These are phyloP conservation scores for Plantago coronopus DNA, from an alignment of 305 asterid species.

Conservation along the genomic window DNA sequence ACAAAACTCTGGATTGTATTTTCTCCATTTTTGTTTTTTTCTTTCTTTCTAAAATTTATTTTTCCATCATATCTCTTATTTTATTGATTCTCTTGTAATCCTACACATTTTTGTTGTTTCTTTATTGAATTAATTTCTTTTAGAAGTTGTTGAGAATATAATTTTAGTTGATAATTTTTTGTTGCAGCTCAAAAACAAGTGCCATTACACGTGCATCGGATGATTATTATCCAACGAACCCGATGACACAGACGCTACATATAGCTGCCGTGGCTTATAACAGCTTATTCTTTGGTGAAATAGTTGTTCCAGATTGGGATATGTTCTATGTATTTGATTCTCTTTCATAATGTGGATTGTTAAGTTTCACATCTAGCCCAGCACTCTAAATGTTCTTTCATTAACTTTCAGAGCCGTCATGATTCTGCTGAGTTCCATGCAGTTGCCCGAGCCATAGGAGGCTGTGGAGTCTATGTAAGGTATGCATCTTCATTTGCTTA, in stretches of 20 bases:
- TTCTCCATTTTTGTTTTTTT: no score
- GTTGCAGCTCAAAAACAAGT: conserved; percentile 49
- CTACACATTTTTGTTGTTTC: no score
- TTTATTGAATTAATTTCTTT: no score
- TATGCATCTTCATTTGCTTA: neutral
- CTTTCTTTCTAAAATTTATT: no score
- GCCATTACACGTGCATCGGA: conserved; percentile 80
- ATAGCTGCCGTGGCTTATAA: conserved; percentile 52
- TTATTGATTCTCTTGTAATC: no score
- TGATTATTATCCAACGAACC: conserved; percentile 73
- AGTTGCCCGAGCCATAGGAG: conserved; percentile 38
- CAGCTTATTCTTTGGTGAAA: conserved; percentile 53
- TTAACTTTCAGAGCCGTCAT: conserved; percentile 33
- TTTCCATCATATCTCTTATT: no score
- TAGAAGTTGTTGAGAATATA: no score
- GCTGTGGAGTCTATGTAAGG: conserved; percentile 41
- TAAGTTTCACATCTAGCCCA: no score
- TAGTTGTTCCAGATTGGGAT: conserved; percentile 70
- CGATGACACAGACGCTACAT: conserved; percentile 65
- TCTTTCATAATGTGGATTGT: no score
- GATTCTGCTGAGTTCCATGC: conserved; percentile 38
- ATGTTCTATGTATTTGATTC: conserved; percentile 57
- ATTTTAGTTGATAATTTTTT: no score
- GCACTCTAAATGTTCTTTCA: neutral
- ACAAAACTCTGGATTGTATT: no score